phyloP scores from a whole-genome alignment of 2,329 filamentous ascomycete genomes.

The Colletotrichum sp. region DNA sequence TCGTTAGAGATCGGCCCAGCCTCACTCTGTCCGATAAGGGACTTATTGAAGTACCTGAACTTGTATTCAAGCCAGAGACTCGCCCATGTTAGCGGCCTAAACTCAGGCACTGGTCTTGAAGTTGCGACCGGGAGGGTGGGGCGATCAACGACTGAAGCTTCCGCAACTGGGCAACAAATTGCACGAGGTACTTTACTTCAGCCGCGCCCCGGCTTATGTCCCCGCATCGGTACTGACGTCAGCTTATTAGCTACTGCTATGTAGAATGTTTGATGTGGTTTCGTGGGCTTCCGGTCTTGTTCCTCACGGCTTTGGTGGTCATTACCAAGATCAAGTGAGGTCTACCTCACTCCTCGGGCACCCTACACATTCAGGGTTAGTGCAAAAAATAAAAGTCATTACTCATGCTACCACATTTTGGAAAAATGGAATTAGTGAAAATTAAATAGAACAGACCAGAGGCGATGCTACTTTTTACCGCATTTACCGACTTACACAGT shows the following conservation, averaged over 20 bases:
- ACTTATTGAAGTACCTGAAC: accelerated
- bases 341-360: too few relatives aligned
- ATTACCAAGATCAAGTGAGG: accelerated
- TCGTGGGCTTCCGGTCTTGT: neutral
- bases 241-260: neutral
- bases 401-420: too few relatives aligned
- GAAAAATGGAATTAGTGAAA: too few relatives aligned
- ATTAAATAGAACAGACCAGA: too few relatives aligned
- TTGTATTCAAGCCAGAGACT: neutral
- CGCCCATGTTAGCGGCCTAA: neutral
- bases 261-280: neutral
- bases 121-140: neutral
- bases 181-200: neutral
- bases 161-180: neutral
- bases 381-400: accelerated
- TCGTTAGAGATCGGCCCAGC: neutral
- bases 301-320: neutral
- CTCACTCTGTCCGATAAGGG: neutral
- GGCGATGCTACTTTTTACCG: too few relatives aligned
- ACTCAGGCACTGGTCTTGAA: accelerated
- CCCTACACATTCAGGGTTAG: too few relatives aligned
- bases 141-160: neutral
- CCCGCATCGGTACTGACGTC: accelerated
- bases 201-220: too few relatives aligned
- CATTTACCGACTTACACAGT: too few relatives aligned